Conservation (phyloP, 148 eudicot genomes). For the Suaeda aralocaspica region DNA sequence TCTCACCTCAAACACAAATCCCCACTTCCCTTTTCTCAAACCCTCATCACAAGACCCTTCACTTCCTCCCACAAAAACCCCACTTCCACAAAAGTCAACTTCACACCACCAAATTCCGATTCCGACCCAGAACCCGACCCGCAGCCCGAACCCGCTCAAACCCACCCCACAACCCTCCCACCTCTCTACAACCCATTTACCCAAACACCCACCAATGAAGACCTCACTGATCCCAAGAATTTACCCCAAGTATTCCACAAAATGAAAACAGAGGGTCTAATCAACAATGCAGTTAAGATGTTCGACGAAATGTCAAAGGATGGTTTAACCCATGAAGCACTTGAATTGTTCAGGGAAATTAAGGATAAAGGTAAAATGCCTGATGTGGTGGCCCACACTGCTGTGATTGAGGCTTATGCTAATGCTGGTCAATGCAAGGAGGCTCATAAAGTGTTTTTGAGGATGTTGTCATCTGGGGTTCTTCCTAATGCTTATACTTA, state of each 20-base stretch:
- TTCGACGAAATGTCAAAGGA: slow-evolving; percentile 86
- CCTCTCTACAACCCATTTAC: slow-evolving; percentile 78
- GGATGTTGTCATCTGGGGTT: slow-evolving; percentile 58
- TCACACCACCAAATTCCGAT: slow-evolving; percentile 39
- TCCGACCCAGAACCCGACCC: slow-evolving; percentile 45
- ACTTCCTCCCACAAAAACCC: slow-evolving; percentile 13
- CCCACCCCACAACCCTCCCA: slow-evolving; percentile 34
- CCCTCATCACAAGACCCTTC: slow-evolving; percentile 18
- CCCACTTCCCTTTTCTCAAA: background rate
- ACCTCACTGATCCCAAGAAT: slow-evolving; percentile 57
- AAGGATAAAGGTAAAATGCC: slow-evolving; percentile 77
- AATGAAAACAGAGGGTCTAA: slow-evolving; percentile 51
- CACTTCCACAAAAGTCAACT: slow-evolving; percentile 36
- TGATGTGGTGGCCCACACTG: slow-evolving; percentile 77
- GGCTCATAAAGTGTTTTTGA: slow-evolving; percentile 41
- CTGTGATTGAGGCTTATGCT: slow-evolving; percentile 70
- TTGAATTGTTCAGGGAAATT: slow-evolving; percentile 52
- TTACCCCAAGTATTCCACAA: slow-evolving; percentile 63
- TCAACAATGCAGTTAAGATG: slow-evolving; percentile 76
- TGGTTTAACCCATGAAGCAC: slow-evolving; percentile 71
- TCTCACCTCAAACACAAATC: slow-evolving; percentile 2
- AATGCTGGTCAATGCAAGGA: slow-evolving; percentile 57
- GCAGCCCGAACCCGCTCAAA: slow-evolving; percentile 33
- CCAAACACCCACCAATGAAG: slow-evolving; percentile 39
- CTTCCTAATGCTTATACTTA: slow-evolving; percentile 67